These are phyloP conservation scores for Colletotrichum sojae DNA, from an alignment of 2,329 filamentous ascomycete species.

Conservation along the genomic window DNA sequence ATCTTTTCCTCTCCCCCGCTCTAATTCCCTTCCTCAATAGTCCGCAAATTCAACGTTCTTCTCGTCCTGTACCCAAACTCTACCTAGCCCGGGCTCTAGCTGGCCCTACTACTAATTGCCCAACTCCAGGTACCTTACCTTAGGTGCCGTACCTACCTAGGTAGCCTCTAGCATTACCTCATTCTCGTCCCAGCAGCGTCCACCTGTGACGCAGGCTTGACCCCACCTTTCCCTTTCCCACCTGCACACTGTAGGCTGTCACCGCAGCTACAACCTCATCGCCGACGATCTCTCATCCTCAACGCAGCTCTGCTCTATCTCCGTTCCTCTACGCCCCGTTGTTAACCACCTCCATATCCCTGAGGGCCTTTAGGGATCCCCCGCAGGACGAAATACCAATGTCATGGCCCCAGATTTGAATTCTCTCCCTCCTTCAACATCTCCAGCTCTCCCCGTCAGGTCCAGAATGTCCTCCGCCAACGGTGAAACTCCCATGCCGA, in stretches of 20 bases:
- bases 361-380: not conserved
- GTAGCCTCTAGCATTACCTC: conserved; percentile 29
- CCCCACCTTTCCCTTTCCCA: conserved; percentile 34
- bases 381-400: conserved; percentile 14
- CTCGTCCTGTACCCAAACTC: not conserved
- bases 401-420: conserved; percentile 39
- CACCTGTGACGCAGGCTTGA: conserved; percentile 37
- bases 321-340: not conserved
- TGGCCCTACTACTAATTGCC: too few species aligned
- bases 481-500: conserved; percentile 37
- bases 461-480: conserved; percentile 40
- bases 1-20: not conserved
- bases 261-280: conserved; percentile 18
- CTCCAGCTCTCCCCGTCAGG: conserved; percentile 26
- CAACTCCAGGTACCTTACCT: too few species aligned
- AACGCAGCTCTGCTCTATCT: not conserved
- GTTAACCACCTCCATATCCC: conserved; percentile 12
- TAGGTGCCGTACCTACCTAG: not conserved
- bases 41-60: not conserved
- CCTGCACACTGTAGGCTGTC: conserved; percentile 17
- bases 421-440: conserved; percentile 37
- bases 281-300: conserved; percentile 31
- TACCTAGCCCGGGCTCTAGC: not conserved
- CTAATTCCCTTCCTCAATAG: not conserved
- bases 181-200: conserved; percentile 23